These are phyloP conservation scores for Digitaria exilis DNA, from an alignment of 202 grass and related monocot species.

Conservation along the genomic window DNA sequence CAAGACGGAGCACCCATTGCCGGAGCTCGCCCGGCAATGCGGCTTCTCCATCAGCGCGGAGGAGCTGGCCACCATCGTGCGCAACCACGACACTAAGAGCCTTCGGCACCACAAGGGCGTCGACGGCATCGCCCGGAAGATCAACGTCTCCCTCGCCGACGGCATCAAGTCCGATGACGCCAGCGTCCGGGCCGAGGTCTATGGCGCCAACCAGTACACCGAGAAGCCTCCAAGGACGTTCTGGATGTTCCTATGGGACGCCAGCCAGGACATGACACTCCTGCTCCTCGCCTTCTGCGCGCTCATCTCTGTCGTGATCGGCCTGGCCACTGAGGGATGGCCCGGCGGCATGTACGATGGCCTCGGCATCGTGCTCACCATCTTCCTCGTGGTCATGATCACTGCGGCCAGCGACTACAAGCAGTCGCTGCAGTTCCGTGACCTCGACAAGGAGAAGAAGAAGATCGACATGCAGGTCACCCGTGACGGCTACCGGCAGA, in stretches of 20 bases:
- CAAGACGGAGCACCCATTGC: conserved; percentile 57
- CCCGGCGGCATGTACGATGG: conserved; percentile 84
- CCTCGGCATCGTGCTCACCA: conserved; percentile 82
- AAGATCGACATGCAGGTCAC: conserved; percentile 92
- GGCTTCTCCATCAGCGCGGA: conserved; percentile 76
- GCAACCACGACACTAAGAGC: conserved; percentile 65
- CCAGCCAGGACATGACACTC: conserved; percentile 86
- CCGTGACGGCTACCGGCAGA: conserved; percentile 82
- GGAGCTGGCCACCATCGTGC: conserved; percentile 73
- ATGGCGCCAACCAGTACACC: conserved; percentile 70
- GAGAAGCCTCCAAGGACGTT: conserved; percentile 88
- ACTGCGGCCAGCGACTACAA: conserved; percentile 91
- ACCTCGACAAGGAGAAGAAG: conserved; percentile 98
- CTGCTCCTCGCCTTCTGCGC: conserved; percentile 87
- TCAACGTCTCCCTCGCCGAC: conserved; percentile 59
- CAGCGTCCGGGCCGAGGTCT: conserved; percentile 63
- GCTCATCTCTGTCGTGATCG: conserved; percentile 67
- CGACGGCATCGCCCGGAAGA: conserved; percentile 61
- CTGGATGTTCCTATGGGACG: conserved; percentile 91
- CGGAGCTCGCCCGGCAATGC: conserved; percentile 65
- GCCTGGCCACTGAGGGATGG: conserved; percentile 82
- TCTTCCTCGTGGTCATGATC: conserved; percentile 74
- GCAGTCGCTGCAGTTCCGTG: conserved; percentile 90
- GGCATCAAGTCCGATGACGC: conserved; percentile 64
- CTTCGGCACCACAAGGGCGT: conserved; percentile 64